Evolutionary conservation across 1,284 basidiomycete species (phyloP), one percentile per base, ranked within the genome.

Genomic region (Ustilago sp.): DNA sequence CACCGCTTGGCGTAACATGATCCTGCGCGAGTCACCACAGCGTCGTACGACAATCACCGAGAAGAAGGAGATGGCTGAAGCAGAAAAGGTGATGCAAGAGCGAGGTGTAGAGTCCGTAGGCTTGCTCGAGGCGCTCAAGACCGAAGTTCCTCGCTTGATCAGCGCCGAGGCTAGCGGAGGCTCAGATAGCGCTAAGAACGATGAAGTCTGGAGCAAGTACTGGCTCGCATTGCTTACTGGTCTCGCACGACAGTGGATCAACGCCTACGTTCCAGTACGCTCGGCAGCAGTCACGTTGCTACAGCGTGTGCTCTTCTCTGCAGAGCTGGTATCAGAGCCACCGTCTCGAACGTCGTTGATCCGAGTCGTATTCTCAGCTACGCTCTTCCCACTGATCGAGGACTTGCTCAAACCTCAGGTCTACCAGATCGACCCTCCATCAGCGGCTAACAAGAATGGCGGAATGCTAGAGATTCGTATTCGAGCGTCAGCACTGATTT

Each of bases 331-430:
- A 1, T 38, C 55, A 2, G 39, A 52, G 11, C 90, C 93, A 76
- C 89, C 73, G 0, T 67, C 68, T 12, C 52, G 55, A 15, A 61
- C 94, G 15, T 91, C 92, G 67, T 91, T 93, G 28, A 68, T 66
- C 36, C 64, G 62, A 17, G 65, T 68, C 68, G 90, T 98, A 32
- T 98, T 99, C 88, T 92, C 93, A 83, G 90, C 91, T 31, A 92
- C 97, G 54, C 88, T 99, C 34, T 97, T 98, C 88, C 96, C 95
- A 2, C 89, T 98, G 34, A 87, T 98, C 38, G 95, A 98, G 75
- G 94, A 97, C 78, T 89, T 99, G 31, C 88, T 98, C 70, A 94
- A 93, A 84, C 92, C 94, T 4, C 92, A 94, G 73, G 90, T 93
- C 8, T 91, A 92, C 82, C 88, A 90, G 67, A 89, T 92, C 39